Percentiles rank a stretch among this genome's conserved stretches.
Evolutionary conservation across 345 rosid species (phyloP).

Genomic region (Linum usitatissimum): DNA sequence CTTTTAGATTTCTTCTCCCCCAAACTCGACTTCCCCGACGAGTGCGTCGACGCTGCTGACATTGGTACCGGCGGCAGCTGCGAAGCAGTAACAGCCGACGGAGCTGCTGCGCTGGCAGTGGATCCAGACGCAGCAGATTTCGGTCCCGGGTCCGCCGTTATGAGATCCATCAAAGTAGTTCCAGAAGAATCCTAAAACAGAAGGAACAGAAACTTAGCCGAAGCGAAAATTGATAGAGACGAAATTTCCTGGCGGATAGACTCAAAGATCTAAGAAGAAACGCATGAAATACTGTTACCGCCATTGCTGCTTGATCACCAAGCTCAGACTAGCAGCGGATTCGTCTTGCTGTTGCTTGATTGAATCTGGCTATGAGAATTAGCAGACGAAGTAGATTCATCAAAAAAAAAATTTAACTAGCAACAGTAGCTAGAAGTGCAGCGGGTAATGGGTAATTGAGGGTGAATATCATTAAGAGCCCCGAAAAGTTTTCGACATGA

Average conservation of each 20-base stretch:
- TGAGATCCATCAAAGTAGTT: conserved; percentile 94
- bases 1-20: conserved; percentile 85
- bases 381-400: background rate
- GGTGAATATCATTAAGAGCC: no score
- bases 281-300: background rate
- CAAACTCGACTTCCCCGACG: conserved; percentile 27
- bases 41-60: conserved; percentile 11
- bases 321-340: background rate
- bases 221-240: background rate
- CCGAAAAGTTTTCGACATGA: no score
- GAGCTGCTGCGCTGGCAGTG: conserved; percentile 17
- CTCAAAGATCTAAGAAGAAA: background rate
- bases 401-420: no score
- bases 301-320: background rate
- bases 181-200: conserved; percentile 67
- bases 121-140: conserved; percentile 26
- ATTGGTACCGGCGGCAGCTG: conserved; percentile 19
- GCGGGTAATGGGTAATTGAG: no score
- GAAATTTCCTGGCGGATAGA: background rate
- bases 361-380: background rate
- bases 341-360: background rate
- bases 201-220: background rate
- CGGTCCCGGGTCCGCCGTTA: conserved; percentile 68
- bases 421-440: no score
- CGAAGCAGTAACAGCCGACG: conserved; percentile 26